phyloP scores from a whole-genome alignment of 495 filamentous ascomycete genomes.

The Aspergillus asperescens region DNA sequence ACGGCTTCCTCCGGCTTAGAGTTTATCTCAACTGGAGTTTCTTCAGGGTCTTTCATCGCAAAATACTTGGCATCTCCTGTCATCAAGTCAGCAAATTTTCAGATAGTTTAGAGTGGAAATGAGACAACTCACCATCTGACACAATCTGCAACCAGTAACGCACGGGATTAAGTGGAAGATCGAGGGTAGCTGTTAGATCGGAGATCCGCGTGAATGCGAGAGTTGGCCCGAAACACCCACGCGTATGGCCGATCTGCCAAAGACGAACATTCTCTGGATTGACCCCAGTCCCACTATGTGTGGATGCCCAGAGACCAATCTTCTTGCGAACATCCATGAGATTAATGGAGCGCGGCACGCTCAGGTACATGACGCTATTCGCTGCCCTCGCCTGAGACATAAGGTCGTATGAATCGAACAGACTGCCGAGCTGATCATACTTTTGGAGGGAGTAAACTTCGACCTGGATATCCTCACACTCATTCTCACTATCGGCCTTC shows the following conservation, averaged over 20 bases:
- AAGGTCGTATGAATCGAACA: conserved; percentile 44
- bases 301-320: conserved; percentile 33
- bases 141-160: conserved; percentile 45
- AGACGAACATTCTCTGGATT: conserved; percentile 37
- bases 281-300: conserved; percentile 16
- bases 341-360: conserved; percentile 34
- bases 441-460: conserved; percentile 38
- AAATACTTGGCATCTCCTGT: conserved; percentile 40
- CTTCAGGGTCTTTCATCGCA: conserved; percentile 39
- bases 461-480: conserved; percentile 30
- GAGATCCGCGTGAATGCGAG: conserved; percentile 35
- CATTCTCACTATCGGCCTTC: conserved; percentile 9
- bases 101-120: neutral
- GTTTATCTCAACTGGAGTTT: conserved; percentile 17
- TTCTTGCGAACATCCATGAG: conserved; percentile 41
- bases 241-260: conserved; percentile 41
- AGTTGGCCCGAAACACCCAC: conserved; percentile 31
- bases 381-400: conserved; percentile 39
- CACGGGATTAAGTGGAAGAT: conserved; percentile 23
- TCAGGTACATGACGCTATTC: conserved; percentile 39
- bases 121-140: conserved; percentile 28
- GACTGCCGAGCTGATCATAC: conserved; percentile 33
- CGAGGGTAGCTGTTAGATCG: conserved; percentile 31
- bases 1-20: conserved; percentile 37
- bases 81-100: neutral